These are phyloP conservation scores for Aspergillus sparsus DNA, from an alignment of 495 filamentous ascomycete genomes.

Conservation along the genomic window DNA sequence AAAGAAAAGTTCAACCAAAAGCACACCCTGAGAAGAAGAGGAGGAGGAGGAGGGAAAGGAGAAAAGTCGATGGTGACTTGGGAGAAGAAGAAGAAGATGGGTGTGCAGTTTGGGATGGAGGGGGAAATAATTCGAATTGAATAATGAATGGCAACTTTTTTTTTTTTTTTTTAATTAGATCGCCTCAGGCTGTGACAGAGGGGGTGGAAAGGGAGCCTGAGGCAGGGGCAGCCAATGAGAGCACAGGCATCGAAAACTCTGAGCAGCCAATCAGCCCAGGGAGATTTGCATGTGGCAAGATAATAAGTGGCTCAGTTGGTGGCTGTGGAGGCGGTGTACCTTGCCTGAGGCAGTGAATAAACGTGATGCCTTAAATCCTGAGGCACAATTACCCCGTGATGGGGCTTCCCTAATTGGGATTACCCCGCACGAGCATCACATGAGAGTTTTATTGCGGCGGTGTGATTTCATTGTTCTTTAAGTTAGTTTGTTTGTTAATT, in stretches of 20 bases:
- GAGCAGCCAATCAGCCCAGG: conserved; percentile 9
- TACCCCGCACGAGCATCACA: conserved; percentile 26
- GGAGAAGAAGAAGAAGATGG: conserved; percentile 15
- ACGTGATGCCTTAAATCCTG: not conserved
- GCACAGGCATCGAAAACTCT: conserved; percentile 13
- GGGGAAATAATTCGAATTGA: conserved; percentile 7
- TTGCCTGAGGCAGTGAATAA: not conserved
- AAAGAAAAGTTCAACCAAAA: conserved; percentile 6
- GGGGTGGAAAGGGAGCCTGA: not conserved
- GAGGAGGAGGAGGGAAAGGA: conserved; percentile 17
- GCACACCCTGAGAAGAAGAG: conserved; percentile 9
- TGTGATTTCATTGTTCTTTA: no score
- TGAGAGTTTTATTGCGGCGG: no score
- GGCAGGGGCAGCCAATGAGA: conserved; percentile 12
- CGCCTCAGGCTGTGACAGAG: conserved; percentile 9
- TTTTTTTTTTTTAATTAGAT: not conserved
- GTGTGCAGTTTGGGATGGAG: conserved; percentile 20
- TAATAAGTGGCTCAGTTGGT: not conserved
- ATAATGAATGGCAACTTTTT: no score
- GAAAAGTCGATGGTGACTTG: conserved; percentile 22
- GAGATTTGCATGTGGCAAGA: not conserved
- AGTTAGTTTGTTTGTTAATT: no score
- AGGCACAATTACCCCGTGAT: conserved; percentile 13
- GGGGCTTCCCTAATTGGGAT: conserved; percentile 18
- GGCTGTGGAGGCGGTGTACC: conserved; percentile 5